phyloP scores from a whole-genome alignment of 805 yeast species.

The Candida khao-thaluensis region DNA sequence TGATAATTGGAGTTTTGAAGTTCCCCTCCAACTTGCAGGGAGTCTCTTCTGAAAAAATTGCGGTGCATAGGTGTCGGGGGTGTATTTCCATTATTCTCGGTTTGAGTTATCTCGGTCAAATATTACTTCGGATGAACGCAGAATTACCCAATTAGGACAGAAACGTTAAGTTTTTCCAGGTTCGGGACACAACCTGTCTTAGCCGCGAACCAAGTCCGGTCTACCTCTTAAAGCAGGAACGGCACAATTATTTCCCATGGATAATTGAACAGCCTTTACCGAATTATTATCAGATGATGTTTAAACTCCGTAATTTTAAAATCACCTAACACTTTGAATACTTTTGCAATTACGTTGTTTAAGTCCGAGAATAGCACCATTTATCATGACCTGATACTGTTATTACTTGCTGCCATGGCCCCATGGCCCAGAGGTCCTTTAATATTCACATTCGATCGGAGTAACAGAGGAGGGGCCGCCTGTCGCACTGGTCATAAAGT shows the following conservation, averaged over 20 bases:
- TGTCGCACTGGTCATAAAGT: too few relatives aligned
- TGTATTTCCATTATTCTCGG: not conserved
- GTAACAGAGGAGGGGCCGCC: too few relatives aligned
- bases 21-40: constrained; percentile 3
- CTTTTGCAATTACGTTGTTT: not conserved
- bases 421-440: too few relatives aligned
- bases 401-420: too few relatives aligned
- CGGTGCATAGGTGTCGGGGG: constrained; percentile 3
- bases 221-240: constrained; percentile 1
- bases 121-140: constrained; percentile 5
- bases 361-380: not conserved
- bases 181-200: constrained; percentile 3
- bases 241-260: constrained; percentile 3
- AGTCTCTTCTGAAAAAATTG: not conserved
- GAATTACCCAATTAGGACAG: constrained; percentile 3
- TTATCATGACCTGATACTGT: too few relatives aligned
- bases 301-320: constrained; percentile 5
- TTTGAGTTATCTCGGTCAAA: constrained; percentile 3
- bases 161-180: constrained; percentile 1
- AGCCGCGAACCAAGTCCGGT: constrained; percentile 5
- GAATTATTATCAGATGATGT: constrained; percentile 1
- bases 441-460: too few relatives aligned
- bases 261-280: not conserved
- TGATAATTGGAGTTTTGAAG: not conserved
- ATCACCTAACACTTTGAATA: constrained; percentile 1